Conservation (phyloP, 2,329 filamentous ascomycete genomes). For the Xylariaceae sp. region DNA sequence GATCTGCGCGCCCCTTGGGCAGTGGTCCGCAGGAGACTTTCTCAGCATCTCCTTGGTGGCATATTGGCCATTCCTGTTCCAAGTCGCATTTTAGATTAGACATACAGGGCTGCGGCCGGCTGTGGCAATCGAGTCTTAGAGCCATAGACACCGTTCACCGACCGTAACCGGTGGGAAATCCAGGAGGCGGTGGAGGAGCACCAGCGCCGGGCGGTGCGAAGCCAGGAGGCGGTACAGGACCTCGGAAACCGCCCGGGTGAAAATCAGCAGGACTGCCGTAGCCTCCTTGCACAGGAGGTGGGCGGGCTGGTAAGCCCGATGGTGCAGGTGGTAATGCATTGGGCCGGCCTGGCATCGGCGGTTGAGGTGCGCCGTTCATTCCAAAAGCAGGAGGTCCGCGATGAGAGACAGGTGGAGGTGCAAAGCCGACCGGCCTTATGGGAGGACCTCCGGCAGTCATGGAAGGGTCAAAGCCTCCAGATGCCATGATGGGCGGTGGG, state of each 20-base stretch:
- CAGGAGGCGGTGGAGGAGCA: conserved; percentile 24
- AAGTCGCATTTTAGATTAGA: too few relatives aligned
- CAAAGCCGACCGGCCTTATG: conserved; percentile 34
- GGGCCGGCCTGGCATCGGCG: conserved; percentile 24
- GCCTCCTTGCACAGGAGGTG: conserved; percentile 63
- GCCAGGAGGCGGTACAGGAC: conserved; percentile 40
- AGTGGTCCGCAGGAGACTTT: too few relatives aligned
- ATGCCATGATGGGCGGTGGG: conserved; percentile 23
- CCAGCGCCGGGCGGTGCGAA: conserved; percentile 34
- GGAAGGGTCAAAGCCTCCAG: conserved; percentile 21
- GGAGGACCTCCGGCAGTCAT: conserved; percentile 32
- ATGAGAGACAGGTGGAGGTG: conserved; percentile 22
- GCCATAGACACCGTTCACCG: conserved; percentile 12
- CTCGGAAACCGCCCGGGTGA: conserved; percentile 40
- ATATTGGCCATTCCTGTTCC: too few relatives aligned
- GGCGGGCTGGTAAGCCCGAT: conserved; percentile 57
- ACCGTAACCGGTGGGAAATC: conserved; percentile 23
- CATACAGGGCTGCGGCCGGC: too few relatives aligned
- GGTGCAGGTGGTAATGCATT: conserved; percentile 53
- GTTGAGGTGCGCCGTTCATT: conserved; percentile 35
- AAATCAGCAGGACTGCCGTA: conserved; percentile 62
- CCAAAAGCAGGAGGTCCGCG: conserved; percentile 30
- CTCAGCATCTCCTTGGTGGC: too few relatives aligned
- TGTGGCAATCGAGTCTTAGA: too few relatives aligned
- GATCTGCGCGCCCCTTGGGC: neutral